Evolutionary conservation across 1,284 basidiomycete genomes (phyloP).

Genomic region (Heterobasidion parviporum): DNA sequence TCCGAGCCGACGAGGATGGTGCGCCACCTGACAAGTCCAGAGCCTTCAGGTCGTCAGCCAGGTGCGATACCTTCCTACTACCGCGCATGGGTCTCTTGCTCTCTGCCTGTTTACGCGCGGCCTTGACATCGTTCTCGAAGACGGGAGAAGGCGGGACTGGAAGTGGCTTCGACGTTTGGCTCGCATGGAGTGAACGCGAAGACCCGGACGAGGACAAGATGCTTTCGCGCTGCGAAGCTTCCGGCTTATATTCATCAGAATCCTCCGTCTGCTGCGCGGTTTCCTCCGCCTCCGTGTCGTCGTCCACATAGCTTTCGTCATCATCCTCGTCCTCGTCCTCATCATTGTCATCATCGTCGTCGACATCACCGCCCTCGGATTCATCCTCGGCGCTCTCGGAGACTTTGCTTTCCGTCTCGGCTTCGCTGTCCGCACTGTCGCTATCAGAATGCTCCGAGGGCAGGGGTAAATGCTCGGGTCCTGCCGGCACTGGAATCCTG

Average conservation of each 20-base stretch:
- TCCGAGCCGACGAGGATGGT: not conserved
- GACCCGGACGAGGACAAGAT: not conserved
- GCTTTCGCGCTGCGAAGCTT: not conserved
- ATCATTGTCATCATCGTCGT: constrained; percentile 9
- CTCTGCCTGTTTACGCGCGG: not conserved
- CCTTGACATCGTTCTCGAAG: constrained; percentile 15
- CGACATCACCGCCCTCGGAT: not conserved
- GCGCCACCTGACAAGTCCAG: constrained; percentile 3
- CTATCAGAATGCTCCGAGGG: constrained; percentile 5
- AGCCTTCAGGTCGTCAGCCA: constrained; percentile 7
- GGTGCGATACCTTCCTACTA: constrained; percentile 8
- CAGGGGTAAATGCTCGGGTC: not conserved
- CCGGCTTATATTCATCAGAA: constrained; percentile 5
- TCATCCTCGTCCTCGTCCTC: constrained; percentile 2
- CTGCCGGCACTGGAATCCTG: not conserved
- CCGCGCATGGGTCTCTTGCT: not conserved
- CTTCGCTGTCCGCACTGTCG: constrained; percentile 2
- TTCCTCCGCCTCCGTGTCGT: constrained; percentile 18
- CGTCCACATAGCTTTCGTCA: constrained; percentile 9
- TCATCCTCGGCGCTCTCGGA: constrained; percentile 6
- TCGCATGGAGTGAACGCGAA: not conserved
- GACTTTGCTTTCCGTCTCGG: constrained; percentile 3
- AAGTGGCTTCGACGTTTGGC: not conserved
- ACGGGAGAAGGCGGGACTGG: constrained; percentile 10
- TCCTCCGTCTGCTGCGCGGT: constrained; percentile 21